Evolutionary conservation across 495 filamentous ascomycete species (phyloP).

Genomic region (Penicillium cosmopolitanum): DNA sequence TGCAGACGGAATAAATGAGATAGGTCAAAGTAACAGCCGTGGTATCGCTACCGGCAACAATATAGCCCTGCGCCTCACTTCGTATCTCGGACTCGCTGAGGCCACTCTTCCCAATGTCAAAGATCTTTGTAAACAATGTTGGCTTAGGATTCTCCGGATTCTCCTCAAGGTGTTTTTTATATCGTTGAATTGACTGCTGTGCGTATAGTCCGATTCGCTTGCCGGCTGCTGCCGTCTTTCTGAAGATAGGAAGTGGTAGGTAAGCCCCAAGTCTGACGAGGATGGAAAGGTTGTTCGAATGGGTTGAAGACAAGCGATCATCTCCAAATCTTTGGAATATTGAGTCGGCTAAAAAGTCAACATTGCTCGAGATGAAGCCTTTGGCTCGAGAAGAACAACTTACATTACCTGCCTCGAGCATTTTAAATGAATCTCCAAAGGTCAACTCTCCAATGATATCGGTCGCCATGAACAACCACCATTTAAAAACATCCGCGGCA

Average conservation of each 20-base stretch:
- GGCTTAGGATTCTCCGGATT: conserved; percentile 40
- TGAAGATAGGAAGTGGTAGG: conserved; percentile 23
- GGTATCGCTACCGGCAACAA: conserved; percentile 57
- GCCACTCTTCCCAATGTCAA: conserved; percentile 40
- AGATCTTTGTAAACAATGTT: conserved; percentile 53
- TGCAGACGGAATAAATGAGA: conserved; percentile 40
- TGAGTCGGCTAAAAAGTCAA: conserved; percentile 35
- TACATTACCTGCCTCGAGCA: conserved; percentile 55
- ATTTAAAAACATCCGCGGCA: conserved; percentile 53
- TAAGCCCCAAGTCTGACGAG: conserved; percentile 24
- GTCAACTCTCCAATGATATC: conserved; percentile 59
- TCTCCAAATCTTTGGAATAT: conserved; percentile 44
- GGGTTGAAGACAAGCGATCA: conserved; percentile 27
- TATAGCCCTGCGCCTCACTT: conserved; percentile 46
- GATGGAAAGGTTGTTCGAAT: conserved; percentile 41
- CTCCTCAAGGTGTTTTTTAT: conserved; percentile 42
- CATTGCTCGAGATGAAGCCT: not conserved
- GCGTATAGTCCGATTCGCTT: conserved; percentile 48
- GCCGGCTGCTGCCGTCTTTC: conserved; percentile 50
- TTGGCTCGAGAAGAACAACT: not conserved
- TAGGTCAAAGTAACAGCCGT: conserved; percentile 51
- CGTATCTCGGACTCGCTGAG: conserved; percentile 43
- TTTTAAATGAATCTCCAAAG: conserved; percentile 61
- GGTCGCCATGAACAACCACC: conserved; percentile 60
- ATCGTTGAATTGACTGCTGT: conserved; percentile 41